Evolutionary conservation across 805 yeast species (phyloP).

Genomic region (Candida adriatica): DNA sequence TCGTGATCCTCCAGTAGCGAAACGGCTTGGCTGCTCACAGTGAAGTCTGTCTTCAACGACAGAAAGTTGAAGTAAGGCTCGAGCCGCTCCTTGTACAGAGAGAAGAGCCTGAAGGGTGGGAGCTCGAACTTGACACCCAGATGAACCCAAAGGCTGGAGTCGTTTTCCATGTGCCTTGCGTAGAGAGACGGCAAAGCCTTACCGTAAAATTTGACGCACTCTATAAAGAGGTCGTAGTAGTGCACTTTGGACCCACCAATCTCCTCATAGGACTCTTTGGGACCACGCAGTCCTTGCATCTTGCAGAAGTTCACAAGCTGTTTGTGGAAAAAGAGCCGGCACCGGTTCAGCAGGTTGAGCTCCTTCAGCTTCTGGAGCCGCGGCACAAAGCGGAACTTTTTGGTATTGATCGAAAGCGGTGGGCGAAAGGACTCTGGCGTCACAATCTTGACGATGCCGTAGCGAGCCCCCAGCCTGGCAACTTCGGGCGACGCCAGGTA

Average conservation of each 20-base stretch:
- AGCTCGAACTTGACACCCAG: slow-evolving; percentile 4
- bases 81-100: neutral
- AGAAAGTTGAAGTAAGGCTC: neutral
- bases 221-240: slow-evolving; percentile 34
- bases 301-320: slow-evolving; percentile 53
- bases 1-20: slow-evolving; percentile 22
- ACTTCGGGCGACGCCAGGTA: slow-evolving; percentile 49
- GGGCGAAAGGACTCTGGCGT: slow-evolving; percentile 51
- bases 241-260: slow-evolving; percentile 17
- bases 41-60: neutral
- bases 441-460: slow-evolving; percentile 71
- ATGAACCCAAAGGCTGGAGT: slow-evolving; percentile 23
- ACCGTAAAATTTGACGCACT: slow-evolving; percentile 21
- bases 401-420: slow-evolving; percentile 45
- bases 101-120: neutral
- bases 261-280: slow-evolving; percentile 9
- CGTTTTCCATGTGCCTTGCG: slow-evolving; percentile 8
- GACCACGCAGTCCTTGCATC: slow-evolving; percentile 29
- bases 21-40: slow-evolving; percentile 18
- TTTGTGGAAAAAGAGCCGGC: slow-evolving; percentile 53
- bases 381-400: slow-evolving; percentile 56
- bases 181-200: slow-evolving; percentile 8
- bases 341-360: slow-evolving; percentile 54
- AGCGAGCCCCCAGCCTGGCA: slow-evolving; percentile 38
- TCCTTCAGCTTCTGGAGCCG: slow-evolving; percentile 63